Evolutionary conservation across 2,329 filamentous ascomycete species (phyloP).

Genomic region (Exophiala viscosa): DNA sequence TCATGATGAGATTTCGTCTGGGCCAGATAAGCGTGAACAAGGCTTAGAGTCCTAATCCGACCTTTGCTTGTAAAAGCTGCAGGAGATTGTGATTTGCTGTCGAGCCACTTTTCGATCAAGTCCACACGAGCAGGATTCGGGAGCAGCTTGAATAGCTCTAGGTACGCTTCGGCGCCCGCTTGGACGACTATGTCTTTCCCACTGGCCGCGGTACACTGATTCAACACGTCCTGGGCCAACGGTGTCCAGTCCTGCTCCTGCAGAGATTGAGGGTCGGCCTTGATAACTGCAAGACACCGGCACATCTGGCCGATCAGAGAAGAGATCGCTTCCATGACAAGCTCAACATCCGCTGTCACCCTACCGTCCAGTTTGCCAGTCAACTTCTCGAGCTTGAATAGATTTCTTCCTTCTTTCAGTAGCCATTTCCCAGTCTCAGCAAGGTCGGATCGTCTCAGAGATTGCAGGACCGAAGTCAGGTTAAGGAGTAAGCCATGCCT

Average conservation of each 20-base stretch:
- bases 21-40: constrained; percentile 35
- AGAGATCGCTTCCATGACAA: constrained; percentile 25
- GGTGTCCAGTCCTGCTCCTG: constrained; percentile 29
- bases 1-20: neutral
- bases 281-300: constrained; percentile 4
- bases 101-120: constrained; percentile 40
- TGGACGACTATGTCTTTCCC: constrained; percentile 40
- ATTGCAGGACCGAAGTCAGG: constrained; percentile 38
- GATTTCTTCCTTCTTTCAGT: constrained; percentile 3
- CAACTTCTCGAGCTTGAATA: constrained; percentile 7
- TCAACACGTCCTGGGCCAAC: constrained; percentile 33
- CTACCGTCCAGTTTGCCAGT: constrained; percentile 24
- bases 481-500: constrained; percentile 44
- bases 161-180: constrained; percentile 39
- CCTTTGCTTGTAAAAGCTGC: constrained; percentile 41
- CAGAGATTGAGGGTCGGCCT: neutral
- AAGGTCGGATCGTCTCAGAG: constrained; percentile 22
- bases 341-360: constrained; percentile 31
- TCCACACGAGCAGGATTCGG: constrained; percentile 32
- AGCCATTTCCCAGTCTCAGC: constrained; percentile 6
- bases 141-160: constrained; percentile 39
- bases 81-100: constrained; percentile 35
- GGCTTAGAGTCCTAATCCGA: constrained; percentile 42
- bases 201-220: constrained; percentile 38
- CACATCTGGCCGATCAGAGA: constrained; percentile 24